phyloP scores from a whole-genome alignment of 2,329 filamentous ascomycete genomes.

The Neofusicoccum ribis region DNA sequence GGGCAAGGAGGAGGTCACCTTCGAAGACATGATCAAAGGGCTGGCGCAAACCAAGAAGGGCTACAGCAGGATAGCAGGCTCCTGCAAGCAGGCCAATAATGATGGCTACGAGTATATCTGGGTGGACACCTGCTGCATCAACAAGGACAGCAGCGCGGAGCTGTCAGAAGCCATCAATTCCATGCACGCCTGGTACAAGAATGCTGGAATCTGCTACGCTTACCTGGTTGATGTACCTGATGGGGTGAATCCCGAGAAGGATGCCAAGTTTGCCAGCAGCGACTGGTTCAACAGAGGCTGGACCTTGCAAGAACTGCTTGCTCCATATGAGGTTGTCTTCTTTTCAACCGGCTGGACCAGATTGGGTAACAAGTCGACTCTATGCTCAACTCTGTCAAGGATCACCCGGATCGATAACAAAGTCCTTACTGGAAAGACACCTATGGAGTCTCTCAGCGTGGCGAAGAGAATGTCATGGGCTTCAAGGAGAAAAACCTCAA shows the following conservation, averaged over 20 bases:
- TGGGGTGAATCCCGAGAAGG: no score
- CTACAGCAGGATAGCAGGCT: slow-evolving; percentile 5
- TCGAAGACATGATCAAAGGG: neutral
- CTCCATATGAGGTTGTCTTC: slow-evolving; percentile 6
- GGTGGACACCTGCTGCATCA: slow-evolving; percentile 28
- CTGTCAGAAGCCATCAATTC: slow-evolving; percentile 25
- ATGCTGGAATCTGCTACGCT: slow-evolving; percentile 21
- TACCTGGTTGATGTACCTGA: slow-evolving; percentile 22
- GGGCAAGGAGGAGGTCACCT: slow-evolving; percentile 13
- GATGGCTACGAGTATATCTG: slow-evolving; percentile 26
- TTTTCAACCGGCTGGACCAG: neutral
- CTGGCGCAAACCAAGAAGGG: neutral
- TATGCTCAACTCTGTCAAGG: neutral
- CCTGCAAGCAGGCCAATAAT: slow-evolving; percentile 14
- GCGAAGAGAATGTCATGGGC: slow-evolving; percentile 19
- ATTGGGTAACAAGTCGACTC: neutral
- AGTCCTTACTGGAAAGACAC: neutral
- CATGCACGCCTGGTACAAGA: slow-evolving; percentile 26
- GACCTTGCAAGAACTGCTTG: slow-evolving; percentile 22
- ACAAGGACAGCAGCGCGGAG: slow-evolving; percentile 24
- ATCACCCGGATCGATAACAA: neutral
- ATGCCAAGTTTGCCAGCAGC: neutral
- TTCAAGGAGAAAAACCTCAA: neutral
- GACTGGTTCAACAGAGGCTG: slow-evolving; percentile 20
- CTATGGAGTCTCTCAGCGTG: neutral